These are phyloP conservation scores for Phytopythium delawarense DNA, from an alignment of 352 stramenopile genomes.

Conservation along the genomic window DNA sequence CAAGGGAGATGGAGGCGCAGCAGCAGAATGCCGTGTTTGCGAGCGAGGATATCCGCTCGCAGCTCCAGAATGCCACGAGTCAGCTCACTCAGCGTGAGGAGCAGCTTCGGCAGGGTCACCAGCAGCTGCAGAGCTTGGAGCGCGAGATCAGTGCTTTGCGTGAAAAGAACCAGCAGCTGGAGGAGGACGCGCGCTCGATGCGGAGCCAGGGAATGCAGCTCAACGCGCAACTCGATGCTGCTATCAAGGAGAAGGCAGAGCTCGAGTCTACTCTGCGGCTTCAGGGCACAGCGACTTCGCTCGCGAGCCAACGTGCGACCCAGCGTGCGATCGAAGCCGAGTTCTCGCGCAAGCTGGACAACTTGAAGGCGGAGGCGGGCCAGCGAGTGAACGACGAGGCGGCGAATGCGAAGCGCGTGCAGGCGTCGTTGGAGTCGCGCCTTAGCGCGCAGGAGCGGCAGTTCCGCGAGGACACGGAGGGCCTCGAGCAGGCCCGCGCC, in stretches of 20 bases:
- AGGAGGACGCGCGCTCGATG: slow-evolving; percentile 28
- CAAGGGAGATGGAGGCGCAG: slow-evolving; percentile 39
- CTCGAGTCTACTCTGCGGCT: slow-evolving; percentile 23
- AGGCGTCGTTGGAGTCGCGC: slow-evolving; percentile 29
- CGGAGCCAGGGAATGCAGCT: slow-evolving; percentile 31
- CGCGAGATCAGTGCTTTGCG: slow-evolving; percentile 23
- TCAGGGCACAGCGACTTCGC: slow-evolving; percentile 11
- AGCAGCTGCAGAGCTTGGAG: slow-evolving; percentile 35
- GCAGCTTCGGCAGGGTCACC: slow-evolving; percentile 38
- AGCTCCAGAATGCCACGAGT: slow-evolving; percentile 32
- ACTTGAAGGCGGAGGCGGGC: slow-evolving; percentile 30
- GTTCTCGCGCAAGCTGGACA: slow-evolving; percentile 38
- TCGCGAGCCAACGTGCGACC: slow-evolving; percentile 14
- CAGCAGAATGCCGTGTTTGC: slow-evolving; percentile 37
- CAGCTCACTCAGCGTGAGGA: slow-evolving; percentile 41
- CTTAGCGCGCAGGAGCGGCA: slow-evolving; percentile 19
- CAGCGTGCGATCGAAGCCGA: slow-evolving; percentile 24
- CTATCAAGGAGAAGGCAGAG: slow-evolving; percentile 33
- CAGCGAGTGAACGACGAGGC: slow-evolving; percentile 37
- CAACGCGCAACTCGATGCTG: slow-evolving; percentile 23
- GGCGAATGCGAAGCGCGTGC: slow-evolving; percentile 38
- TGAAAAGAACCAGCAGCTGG: slow-evolving; percentile 27
- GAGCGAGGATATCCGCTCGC: slow-evolving; percentile 35
- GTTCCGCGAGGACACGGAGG: slow-evolving; percentile 12
- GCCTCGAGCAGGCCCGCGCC: slow-evolving; percentile 24